These are phyloP conservation scores for Waltiozyma sp. DNA, from an alignment of 1,139 yeast genomes.

Conservation along the genomic window DNA sequence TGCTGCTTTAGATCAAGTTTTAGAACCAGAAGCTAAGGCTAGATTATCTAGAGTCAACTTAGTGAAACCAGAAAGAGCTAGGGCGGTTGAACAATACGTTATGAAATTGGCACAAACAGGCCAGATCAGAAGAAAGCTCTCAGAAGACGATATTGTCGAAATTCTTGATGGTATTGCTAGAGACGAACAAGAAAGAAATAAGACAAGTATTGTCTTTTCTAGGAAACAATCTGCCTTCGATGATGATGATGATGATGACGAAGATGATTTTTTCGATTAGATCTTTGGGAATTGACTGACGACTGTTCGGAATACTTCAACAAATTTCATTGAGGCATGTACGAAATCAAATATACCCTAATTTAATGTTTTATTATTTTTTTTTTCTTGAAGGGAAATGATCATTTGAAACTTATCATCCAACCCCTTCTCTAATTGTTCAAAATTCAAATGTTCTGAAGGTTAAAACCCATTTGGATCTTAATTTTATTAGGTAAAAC, in stretches of 20 bases:
- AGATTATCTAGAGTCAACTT: conserved; percentile 77
- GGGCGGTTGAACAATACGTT: conserved; percentile 78
- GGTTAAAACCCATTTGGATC: too few species aligned
- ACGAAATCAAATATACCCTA: too few species aligned
- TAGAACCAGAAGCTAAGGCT: conserved; percentile 79
- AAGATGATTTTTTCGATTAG: conserved; percentile 29
- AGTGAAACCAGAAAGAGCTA: conserved; percentile 86
- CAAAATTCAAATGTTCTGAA: too few species aligned
- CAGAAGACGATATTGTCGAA: conserved; percentile 72
- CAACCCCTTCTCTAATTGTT: too few species aligned
- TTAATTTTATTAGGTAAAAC: too few species aligned
- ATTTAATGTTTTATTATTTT: too few species aligned
- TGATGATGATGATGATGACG: conserved; percentile 24
- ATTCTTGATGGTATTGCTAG: conserved; percentile 75
- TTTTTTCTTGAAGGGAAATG: too few species aligned
- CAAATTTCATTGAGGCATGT: too few species aligned
- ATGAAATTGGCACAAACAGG: conserved; percentile 71
- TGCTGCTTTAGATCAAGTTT: conserved; percentile 46
- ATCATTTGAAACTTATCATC: too few species aligned
- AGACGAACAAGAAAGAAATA: conserved; percentile 54
- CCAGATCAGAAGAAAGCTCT: conserved; percentile 57
- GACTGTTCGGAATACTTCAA: too few species aligned
- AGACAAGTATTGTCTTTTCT: conserved; percentile 49
- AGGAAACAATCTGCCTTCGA: conserved; percentile 28
- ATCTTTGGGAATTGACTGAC: not conserved